Base-by-base conservation (phyloP, 208 protist genomes). In the Novymonas esmeraldas region DNA sequence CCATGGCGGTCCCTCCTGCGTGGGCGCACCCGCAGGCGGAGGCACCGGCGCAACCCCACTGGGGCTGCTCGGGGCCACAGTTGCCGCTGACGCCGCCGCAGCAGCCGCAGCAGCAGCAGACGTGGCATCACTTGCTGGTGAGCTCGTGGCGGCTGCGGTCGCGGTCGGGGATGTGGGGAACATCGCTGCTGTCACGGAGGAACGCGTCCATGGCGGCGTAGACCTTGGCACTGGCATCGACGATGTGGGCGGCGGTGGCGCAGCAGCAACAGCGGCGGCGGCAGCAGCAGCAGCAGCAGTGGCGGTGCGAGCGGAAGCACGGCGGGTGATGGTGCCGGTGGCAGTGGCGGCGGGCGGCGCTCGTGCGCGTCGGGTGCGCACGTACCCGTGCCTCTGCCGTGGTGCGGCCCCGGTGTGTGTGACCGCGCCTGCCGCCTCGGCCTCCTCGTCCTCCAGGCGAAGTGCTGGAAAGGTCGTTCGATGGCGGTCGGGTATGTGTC, bases 1-100 rank as follows among this genome's bases (percentile, higher is more conserved):
- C 70, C 75, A 90, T 34, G 84, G 87, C 18, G 82, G 82, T 24
- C 73, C 79, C 34, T 85, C 77, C 13, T 65, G 54, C 22, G 44
- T 26, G n/a, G 62, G 45, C 7, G 70, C 67, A 5, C 61, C 63
- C 3, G 20, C 41, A 11, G 14, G 24, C 44, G 28, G 33, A 59
- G 54, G 2, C 5, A 13, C 22, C 20, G 54, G 10, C 6, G 5
- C 34, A 14, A 36, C n/a, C 5, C 16, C 34, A 14, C 14, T 28
- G 10, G 29, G 11, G 20, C 4, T 45, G 34, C n/a, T n/a, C n/a
- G n/a, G n/a, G n/a, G n/a, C n/a, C n/a, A n/a, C n/a, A n/a, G n/a
- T n/a, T n/a, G n/a, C n/a, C n/a, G n/a, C n/a, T n/a, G n/a, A n/a
- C n/a, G n/a, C n/a, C n/a, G n/a, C 36, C 36, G 36, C 36, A 41